phyloP scores from a whole-genome alignment of 345 rosid genomes.

The Lepidium sativum region DNA sequence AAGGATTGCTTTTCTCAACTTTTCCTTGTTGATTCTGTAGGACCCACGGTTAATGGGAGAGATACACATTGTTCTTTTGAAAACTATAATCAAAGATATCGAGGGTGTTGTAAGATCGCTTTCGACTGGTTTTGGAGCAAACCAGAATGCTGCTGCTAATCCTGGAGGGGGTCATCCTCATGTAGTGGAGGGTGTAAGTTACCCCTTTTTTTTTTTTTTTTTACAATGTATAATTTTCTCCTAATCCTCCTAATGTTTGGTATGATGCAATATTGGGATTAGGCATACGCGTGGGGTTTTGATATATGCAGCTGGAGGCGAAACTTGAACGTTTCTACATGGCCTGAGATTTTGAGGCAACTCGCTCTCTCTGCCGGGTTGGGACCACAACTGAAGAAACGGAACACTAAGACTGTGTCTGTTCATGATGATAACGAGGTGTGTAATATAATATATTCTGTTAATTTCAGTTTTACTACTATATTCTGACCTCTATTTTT shows the following conservation, averaged over 20 bases:
- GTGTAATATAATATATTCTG: background rate
- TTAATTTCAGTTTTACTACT: background rate
- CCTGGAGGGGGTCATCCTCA: slow-evolving; percentile 87
- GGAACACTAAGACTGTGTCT: slow-evolving; percentile 36
- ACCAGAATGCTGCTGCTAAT: slow-evolving; percentile 54
- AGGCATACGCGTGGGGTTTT: slow-evolving; percentile 97
- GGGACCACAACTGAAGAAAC: slow-evolving; percentile 67
- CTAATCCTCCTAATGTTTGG: background rate
- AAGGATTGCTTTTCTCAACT: background rate
- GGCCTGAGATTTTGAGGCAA: slow-evolving; percentile 93
- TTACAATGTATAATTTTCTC: background rate
- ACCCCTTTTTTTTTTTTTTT: background rate
- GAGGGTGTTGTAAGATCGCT: slow-evolving; percentile 69
- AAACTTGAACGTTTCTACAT: slow-evolving; percentile 66
- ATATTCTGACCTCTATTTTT: background rate
- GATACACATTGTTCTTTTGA: slow-evolving; percentile 66
- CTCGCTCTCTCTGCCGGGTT: slow-evolving; percentile 74
- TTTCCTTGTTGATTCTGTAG: slow-evolving; percentile 30
- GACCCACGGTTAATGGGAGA: slow-evolving; percentile 79
- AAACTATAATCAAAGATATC: slow-evolving; percentile 68
- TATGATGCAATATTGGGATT: background rate
- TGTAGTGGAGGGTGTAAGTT: slow-evolving; percentile 79
- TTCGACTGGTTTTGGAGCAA: slow-evolving; percentile 48
- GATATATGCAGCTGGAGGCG: slow-evolving; percentile 70
- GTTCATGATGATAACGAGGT: slow-evolving; percentile 64